Evolutionary conservation across 129 eudicot genomes (phyloP).

Genomic region (Centella asiatica): DNA sequence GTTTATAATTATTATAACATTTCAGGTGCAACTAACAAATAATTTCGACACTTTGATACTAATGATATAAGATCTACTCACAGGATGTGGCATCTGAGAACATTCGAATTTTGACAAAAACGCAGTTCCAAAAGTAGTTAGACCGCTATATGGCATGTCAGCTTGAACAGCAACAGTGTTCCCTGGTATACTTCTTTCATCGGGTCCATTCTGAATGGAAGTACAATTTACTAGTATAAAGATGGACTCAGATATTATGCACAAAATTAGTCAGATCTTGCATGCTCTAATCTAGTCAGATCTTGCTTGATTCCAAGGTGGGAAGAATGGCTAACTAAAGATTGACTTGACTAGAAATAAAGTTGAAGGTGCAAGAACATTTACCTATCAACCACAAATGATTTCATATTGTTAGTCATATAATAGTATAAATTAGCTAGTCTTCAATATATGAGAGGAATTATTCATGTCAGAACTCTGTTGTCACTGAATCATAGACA

Average conservation of each 20-base stretch:
- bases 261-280: too few relatives aligned
- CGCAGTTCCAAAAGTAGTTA: slow-evolving; percentile 72
- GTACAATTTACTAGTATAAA: neutral
- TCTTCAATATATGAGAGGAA: too few relatives aligned
- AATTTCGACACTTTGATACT: neutral
- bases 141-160: slow-evolving; percentile 91
- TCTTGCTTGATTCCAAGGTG: too few relatives aligned
- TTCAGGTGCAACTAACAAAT: neutral
- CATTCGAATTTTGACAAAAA: slow-evolving; percentile 94
- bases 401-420: too few relatives aligned
- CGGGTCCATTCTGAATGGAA: slow-evolving; percentile 62
- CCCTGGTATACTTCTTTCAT: slow-evolving; percentile 93
- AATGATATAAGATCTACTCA: slow-evolving; percentile 31
- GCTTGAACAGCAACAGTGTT: slow-evolving; percentile 91
- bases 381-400: neutral
- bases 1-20: neutral
- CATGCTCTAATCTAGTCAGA: neutral
- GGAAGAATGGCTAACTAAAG: neutral
- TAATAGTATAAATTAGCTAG: too few relatives aligned
- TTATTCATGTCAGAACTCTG: too few relatives aligned
- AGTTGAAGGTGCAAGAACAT: neutral
- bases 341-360: neutral
- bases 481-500: neutral
- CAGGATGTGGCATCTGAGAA: slow-evolving; percentile 95
- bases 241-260: too few relatives aligned